Conservation (phyloP, 352 stramenopile species). For the Aphanomyces cochlioides region DNA sequence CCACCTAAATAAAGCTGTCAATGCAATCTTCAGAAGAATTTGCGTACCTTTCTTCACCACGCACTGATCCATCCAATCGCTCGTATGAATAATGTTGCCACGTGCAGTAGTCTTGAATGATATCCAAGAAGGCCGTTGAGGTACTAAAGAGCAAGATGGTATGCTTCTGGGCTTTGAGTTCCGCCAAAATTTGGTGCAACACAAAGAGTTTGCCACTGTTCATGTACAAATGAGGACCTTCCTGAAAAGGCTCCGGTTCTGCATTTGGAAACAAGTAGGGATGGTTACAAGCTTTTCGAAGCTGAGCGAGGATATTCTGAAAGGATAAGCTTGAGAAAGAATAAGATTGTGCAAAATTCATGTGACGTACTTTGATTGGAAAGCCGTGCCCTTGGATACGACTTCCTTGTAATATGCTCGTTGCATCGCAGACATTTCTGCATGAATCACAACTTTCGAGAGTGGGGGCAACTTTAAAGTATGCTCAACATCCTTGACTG, state of each 20-base stretch:
- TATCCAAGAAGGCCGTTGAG: conserved; percentile 69
- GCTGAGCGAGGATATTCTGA: conserved; percentile 97
- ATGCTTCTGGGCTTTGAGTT: conserved; percentile 77
- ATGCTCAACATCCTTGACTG: conserved; percentile 61
- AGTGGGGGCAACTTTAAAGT: conserved; percentile 63
- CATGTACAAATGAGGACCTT: conserved; percentile 67
- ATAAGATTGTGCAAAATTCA: conserved; percentile 30
- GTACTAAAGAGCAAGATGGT: conserved; percentile 80
- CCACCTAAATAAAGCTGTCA: conserved; percentile 34
- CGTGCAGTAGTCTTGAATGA: conserved; percentile 77
- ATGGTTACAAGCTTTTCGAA: conserved; percentile 75
- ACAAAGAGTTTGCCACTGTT: conserved; percentile 83
- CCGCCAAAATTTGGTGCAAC: conserved; percentile 75
- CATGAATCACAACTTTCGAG: conserved; percentile 75
- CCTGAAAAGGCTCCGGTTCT: conserved; percentile 66
- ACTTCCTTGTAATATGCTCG: conserved; percentile 79
- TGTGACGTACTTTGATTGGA: conserved; percentile 28
- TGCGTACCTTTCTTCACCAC: conserved; percentile 53
- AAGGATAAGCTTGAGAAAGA: conserved; percentile 59
- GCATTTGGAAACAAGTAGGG: conserved; percentile 91
- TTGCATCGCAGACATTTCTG: conserved; percentile 71
- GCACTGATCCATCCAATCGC: conserved; percentile 69
- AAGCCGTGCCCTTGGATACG: conserved; percentile 48
- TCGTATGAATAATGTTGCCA: conserved; percentile 73
- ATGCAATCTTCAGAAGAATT: not conserved